These are phyloP conservation scores for Oryza punctata DNA, from an alignment of 176 grass and related monocot genomes.

Conservation along the genomic window DNA sequence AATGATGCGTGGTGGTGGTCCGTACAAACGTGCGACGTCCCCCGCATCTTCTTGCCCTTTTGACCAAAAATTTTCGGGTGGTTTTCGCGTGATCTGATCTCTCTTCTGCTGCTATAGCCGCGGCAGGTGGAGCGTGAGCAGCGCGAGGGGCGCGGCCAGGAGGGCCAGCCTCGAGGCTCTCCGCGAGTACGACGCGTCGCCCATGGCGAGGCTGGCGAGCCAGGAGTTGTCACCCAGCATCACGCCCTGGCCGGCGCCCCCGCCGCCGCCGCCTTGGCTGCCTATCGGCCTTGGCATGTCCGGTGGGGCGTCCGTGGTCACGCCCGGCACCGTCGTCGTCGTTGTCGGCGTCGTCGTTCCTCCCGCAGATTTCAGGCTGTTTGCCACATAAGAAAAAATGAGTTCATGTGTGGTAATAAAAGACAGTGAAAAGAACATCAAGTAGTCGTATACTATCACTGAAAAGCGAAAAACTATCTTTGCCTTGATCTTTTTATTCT, in stretches of 20 bases:
- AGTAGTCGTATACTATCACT: not conserved
- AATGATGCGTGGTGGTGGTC: not conserved
- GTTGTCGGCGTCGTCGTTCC: slow-evolving; percentile 38
- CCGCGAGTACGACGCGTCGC: slow-evolving; percentile 37
- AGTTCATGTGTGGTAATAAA: not conserved
- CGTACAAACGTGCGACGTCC: slow-evolving; percentile 16
- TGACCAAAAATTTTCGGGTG: slow-evolving; percentile 1
- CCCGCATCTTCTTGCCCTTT: not conserved
- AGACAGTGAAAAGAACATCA: not conserved
- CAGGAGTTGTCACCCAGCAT: slow-evolving; percentile 72
- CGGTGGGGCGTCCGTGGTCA: slow-evolving; percentile 19
- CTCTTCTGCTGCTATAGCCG: slow-evolving; percentile 46
- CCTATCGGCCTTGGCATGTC: slow-evolving; percentile 20
- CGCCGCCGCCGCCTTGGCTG: not conserved
- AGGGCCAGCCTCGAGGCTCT: not conserved
- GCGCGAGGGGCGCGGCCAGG: slow-evolving; percentile 19
- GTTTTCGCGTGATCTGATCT: not conserved
- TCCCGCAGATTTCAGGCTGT: slow-evolving; percentile 64
- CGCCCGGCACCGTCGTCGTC: slow-evolving; percentile 27
- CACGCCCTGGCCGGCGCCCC: slow-evolving; percentile 52
- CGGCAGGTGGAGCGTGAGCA: slow-evolving; percentile 32
- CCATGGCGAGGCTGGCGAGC: slow-evolving; percentile 81
- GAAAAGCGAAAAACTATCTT: not conserved
- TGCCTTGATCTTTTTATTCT: not conserved
- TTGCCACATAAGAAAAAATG: slow-evolving; percentile 7